A percentile compares a stretch with the other conserved stretches of the same genome.
Evolutionary conservation across 192 early-diverging fungal species (phyloP).

Genomic region (Paraglomus brasilianum): DNA sequence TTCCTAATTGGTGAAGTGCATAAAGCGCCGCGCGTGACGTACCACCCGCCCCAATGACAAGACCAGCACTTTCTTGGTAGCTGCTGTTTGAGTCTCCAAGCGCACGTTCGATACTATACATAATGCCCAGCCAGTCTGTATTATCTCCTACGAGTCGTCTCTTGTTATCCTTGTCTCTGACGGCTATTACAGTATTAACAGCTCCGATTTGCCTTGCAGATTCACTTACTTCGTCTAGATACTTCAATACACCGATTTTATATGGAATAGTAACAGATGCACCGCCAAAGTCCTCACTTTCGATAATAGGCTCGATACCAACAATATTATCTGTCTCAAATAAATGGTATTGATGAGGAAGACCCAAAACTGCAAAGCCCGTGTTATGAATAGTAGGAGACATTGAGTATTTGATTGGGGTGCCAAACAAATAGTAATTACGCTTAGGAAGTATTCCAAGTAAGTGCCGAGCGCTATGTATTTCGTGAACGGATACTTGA

Average conservation of each 20-base stretch:
- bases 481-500: conserved; percentile 81
- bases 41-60: conserved; percentile 93
- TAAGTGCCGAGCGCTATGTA: conserved; percentile 66
- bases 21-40: conserved; percentile 90
- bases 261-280: conserved; percentile 95
- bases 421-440: conserved; percentile 84
- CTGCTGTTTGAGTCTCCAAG: conserved; percentile 32
- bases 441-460: conserved; percentile 68
- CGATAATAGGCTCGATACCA: conserved; percentile 50
- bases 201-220: conserved; percentile 89
- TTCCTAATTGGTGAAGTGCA: conserved; percentile 71
- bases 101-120: conserved; percentile 54
- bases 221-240: conserved; percentile 70
- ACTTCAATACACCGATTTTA: conserved; percentile 82
- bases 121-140: conserved; percentile 95
- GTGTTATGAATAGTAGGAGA: conserved; percentile 94
- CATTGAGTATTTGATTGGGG: conserved; percentile 86
- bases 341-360: conserved; percentile 80
- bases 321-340: conserved; percentile 67
- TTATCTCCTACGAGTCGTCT: conserved; percentile 80
- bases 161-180: conserved; percentile 35
- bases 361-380: conserved; percentile 77
- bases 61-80: conserved; percentile 48
- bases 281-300: conserved; percentile 77
- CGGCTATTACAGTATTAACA: conserved; percentile 81